A percentile compares a stretch with the other conserved stretches of the same genome.
phyloP scores from a whole-genome alignment of 768 basidiomycete genomes.

The Russula sp. region DNA sequence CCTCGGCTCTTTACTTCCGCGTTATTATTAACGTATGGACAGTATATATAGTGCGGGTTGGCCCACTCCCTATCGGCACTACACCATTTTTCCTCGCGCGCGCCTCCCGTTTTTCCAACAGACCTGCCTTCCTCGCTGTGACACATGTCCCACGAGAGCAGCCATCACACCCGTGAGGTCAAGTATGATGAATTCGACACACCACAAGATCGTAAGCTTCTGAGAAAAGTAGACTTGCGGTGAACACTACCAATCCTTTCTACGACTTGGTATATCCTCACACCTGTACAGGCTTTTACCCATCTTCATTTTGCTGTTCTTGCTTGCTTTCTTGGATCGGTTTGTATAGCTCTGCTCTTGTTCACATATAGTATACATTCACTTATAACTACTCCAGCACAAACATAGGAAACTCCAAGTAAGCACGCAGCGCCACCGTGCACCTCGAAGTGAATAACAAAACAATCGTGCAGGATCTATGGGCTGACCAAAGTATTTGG shows the following conservation, averaged over 20 bases:
- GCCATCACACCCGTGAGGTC: neutral
- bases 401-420: slow-evolving; percentile 37
- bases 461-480: slow-evolving; percentile 35
- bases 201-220: slow-evolving; percentile 4
- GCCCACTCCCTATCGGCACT: too few relatives aligned
- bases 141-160: neutral
- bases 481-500: slow-evolving; percentile 31
- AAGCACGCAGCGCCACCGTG: neutral
- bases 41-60: too few relatives aligned
- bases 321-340: slow-evolving; percentile 38
- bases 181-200: neutral
- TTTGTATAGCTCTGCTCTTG: slow-evolving; percentile 14
- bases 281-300: slow-evolving; percentile 30
- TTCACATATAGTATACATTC: neutral
- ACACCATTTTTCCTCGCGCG: too few relatives aligned
- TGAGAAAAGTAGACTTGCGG: slow-evolving; percentile 18
- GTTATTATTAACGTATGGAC: too few relatives aligned
- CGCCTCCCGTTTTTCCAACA: too few relatives aligned
- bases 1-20: too few relatives aligned
- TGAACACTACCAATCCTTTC: neutral
- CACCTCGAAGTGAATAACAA: neutral
- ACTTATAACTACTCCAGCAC: slow-evolving; percentile 14
- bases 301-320: slow-evolving; percentile 34
- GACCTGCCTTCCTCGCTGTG: too few relatives aligned
- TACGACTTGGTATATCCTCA: neutral